Evolutionary conservation across 139 green algal genomes (phyloP), one percentile per base, ranked within the genome.

Genomic region (Micromonas commoda): DNA sequence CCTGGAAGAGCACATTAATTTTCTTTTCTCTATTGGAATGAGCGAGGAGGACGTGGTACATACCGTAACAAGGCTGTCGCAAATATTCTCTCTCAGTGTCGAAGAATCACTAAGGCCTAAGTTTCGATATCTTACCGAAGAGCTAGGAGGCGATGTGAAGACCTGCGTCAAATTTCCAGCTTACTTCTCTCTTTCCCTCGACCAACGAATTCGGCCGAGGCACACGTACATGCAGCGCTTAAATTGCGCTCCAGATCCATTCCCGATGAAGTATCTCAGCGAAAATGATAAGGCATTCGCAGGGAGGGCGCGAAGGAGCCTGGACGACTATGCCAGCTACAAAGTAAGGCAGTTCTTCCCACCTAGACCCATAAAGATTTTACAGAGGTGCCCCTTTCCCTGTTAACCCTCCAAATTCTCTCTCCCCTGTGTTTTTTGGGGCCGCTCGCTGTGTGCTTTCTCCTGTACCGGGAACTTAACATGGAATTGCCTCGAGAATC

Each of bases 131-230:
- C 78, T 93, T 24, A 64, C 77, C 1, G 73, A 80, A 21, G 73
- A 91, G 52, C 78, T 93, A 32, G 82, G 83, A 6, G 87, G 88
- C 32, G 52, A 70, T n/a, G 45, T 84, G n/a, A 39, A 76, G 32
- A 84, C 86, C 6, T n/a, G 93, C 1, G 77, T 76, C 39, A 77
- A 53, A 33, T 93, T 86, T 70, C 89, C 89, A 2, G 89, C 82
- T 35, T 93, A 89, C 82, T 93, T 94, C 77, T 86, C 72, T 68
- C 81, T 93, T 2, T 89, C 82, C 6, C 76, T 93, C 37, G 35
- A 77, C 6, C 76, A 89, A 64, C 81, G 88, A 64, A 91, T 83
- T 37, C 73, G 34, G 68, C 80, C 78, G 26, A 71, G 76, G 2
- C 87, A 90, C 60, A 74, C 60, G 19, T 90, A 85, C 71, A 53